Percentiles rank a stretch among this genome's conserved stretches.
Conservation (phyloP, 2,329 filamentous ascomycete species). For the Scedosporium boydii region DNA sequence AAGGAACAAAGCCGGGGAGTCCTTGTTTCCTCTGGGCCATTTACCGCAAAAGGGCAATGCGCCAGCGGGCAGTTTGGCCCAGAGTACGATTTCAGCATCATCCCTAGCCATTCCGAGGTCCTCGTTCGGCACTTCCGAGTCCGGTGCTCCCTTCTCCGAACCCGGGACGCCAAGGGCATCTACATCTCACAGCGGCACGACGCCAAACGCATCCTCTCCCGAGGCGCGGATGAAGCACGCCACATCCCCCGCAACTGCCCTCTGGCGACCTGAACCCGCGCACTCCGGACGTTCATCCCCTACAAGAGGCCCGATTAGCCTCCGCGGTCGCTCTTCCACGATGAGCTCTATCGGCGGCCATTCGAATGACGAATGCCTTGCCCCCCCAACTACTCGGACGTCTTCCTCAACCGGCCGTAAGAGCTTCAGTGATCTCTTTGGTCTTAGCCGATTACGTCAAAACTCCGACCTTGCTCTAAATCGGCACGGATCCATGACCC, state of each 20-base stretch:
- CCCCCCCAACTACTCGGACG: conserved; percentile 59
- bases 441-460: conserved; percentile 67
- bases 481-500: conserved; percentile 58
- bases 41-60: conserved; percentile 63
- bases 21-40: conserved; percentile 77
- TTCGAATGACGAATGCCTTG: conserved; percentile 60
- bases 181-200: conserved; percentile 20
- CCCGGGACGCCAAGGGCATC: conserved; percentile 23
- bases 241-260: conserved; percentile 36
- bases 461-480: conserved; percentile 63
- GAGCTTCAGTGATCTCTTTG: conserved; percentile 85
- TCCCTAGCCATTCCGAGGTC: conserved; percentile 25
- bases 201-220: neutral
- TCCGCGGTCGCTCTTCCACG: conserved; percentile 78
- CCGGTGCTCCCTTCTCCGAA: conserved; percentile 6
- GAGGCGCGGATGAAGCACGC: conserved; percentile 18
- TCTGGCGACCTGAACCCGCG: conserved; percentile 38
- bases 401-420: conserved; percentile 87
- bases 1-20: conserved; percentile 62
- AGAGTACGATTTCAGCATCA: conserved; percentile 24
- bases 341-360: conserved; percentile 71
- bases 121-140: neutral
- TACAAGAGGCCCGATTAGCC: conserved; percentile 46
- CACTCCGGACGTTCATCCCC: conserved; percentile 60
- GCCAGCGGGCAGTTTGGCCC: conserved; percentile 16